Conservation (phyloP, 1,284 basidiomycete genomes). For the Papiliotrema laurentii region DNA sequence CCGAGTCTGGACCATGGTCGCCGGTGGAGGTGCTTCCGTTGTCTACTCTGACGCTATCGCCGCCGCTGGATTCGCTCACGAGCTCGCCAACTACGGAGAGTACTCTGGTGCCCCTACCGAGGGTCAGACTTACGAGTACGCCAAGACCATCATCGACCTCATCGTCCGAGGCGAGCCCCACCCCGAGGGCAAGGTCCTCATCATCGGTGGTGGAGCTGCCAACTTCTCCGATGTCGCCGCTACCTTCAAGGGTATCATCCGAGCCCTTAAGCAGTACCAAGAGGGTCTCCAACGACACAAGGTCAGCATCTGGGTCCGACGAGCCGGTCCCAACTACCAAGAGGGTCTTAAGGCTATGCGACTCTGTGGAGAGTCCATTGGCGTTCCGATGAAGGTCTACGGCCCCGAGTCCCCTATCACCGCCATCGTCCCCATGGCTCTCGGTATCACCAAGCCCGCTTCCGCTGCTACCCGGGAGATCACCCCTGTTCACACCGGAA, state of each 20-base stretch:
- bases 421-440: slow-evolving; percentile 93
- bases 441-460: slow-evolving; percentile 63
- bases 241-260: slow-evolving; percentile 99
- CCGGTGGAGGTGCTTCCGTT: slow-evolving; percentile 59
- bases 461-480: slow-evolving; percentile 47
- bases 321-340: slow-evolving; percentile 99
- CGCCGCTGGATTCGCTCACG: slow-evolving; percentile 91
- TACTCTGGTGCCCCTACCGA: slow-evolving; percentile 98
- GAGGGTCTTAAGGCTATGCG: slow-evolving; percentile 99
- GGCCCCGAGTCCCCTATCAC: slow-evolving; percentile 99
- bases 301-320: slow-evolving; percentile 92
- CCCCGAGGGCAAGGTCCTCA: slow-evolving; percentile 91
- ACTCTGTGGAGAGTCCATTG: slow-evolving; percentile 92
- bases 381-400: slow-evolving; percentile 94
- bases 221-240: slow-evolving; percentile 99
- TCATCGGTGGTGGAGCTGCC: slow-evolving; percentile 97
- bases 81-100: slow-evolving; percentile 99
- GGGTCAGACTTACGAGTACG: slow-evolving; percentile 98
- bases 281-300: slow-evolving; percentile 73
- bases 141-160: slow-evolving; percentile 96
- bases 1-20: slow-evolving; percentile 99
- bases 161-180: slow-evolving; percentile 85
- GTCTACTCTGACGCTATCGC: slow-evolving; percentile 84
- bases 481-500: slow-evolving; percentile 38
- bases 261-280: slow-evolving; percentile 92